A percentile compares a stretch with the other conserved stretches of the same genome.
phyloP scores from a whole-genome alignment of 2,329 filamentous ascomycete species.

The Colletotrichum cordylinicola region DNA sequence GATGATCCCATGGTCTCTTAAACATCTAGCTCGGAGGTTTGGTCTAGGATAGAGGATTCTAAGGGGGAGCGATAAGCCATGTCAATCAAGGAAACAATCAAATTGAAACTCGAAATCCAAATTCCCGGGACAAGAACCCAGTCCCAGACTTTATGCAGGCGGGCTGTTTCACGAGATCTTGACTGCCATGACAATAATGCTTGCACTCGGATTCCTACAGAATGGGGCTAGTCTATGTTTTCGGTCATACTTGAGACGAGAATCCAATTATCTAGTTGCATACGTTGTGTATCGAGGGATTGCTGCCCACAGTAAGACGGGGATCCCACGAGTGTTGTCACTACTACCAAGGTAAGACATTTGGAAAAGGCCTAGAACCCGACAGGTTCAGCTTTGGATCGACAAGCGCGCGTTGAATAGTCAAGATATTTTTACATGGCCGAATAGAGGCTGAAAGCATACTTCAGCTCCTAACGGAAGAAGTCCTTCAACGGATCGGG shows the following conservation, averaged over 20 bases:
- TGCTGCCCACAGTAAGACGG: not conserved
- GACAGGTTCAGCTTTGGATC: not conserved
- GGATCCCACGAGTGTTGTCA: not conserved
- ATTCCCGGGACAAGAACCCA: not conserved
- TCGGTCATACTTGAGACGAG: not conserved
- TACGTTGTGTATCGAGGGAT: not conserved
- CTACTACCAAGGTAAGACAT: not conserved
- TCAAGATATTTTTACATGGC: not conserved
- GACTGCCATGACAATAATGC: not conserved
- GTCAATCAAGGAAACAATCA: not conserved
- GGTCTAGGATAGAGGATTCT: not conserved
- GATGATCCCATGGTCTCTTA: not conserved
- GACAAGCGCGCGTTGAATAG: not conserved
- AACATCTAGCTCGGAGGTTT: not conserved
- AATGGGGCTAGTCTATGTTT: not conserved
- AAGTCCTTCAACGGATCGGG: conserved; percentile 33
- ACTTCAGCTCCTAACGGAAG: not conserved
- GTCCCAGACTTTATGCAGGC: not conserved
- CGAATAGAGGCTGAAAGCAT: not conserved
- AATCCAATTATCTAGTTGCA: conserved; percentile 2
- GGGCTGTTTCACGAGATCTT: not conserved
- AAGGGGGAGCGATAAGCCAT: not conserved
- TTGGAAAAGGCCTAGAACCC: not conserved
- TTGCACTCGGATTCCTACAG: not conserved
- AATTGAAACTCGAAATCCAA: not conserved